These are phyloP conservation scores for Ceratocystis ficicola DNA, from an alignment of 2,329 filamentous ascomycete species.

Conservation along the genomic window DNA sequence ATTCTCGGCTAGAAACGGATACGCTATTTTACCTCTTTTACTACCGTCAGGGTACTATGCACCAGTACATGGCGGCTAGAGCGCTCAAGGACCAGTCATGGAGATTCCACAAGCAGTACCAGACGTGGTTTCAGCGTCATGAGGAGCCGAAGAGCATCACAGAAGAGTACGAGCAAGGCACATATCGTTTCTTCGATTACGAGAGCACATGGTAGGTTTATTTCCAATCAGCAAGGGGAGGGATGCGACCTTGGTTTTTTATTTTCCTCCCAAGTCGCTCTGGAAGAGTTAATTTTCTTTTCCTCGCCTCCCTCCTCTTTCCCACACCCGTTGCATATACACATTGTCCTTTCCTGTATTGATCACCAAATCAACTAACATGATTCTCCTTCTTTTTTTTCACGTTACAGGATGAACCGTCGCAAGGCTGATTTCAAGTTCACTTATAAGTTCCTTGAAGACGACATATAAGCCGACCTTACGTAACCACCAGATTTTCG, in stretches of 20 bases:
- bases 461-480: constrained; percentile 52
- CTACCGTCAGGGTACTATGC: constrained; percentile 91
- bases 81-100: constrained; percentile 97
- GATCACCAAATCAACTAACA: neutral
- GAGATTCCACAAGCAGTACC: constrained; percentile 99
- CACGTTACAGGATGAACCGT: constrained; percentile 74
- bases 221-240: neutral
- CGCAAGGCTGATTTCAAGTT: constrained; percentile 97
- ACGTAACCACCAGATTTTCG: neutral
- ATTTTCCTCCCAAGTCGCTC: neutral
- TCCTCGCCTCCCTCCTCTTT: neutral
- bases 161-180: constrained; percentile 96
- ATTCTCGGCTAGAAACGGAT: constrained; percentile 82
- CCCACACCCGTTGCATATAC: neutral
- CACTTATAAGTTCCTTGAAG: constrained; percentile 93
- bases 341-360: constrained; percentile 23
- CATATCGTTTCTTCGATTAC: constrained; percentile 98
- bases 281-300: neutral
- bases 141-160: constrained; percentile 98
- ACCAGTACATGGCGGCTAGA: constrained; percentile 90
- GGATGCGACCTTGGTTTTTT: neutral
- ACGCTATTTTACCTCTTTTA: constrained; percentile 98
- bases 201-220: constrained; percentile 85
- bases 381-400: neutral
- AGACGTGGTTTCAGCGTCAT: constrained; percentile 97